Percentiles rank a stretch among this genome's conserved stretches.
Evolutionary conservation across 2,329 filamentous ascomycete species (phyloP).

Genomic region (Aspergillus pseudotamarii): DNA sequence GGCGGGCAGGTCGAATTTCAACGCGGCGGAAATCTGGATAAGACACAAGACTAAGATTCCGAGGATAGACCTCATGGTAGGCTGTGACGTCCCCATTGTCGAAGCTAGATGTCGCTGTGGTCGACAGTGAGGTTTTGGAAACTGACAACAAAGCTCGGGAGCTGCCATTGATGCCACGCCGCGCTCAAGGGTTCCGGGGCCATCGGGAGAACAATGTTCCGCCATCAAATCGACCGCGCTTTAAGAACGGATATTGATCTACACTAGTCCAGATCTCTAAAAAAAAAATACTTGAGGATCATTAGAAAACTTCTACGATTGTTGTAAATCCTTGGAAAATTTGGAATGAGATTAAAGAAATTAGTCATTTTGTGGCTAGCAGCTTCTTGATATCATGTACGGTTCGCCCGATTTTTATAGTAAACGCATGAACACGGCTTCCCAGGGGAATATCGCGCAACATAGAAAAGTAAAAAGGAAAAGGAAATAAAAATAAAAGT

Average conservation of each 20-base stretch:
- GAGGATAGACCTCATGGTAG: conserved; percentile 35
- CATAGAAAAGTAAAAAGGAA: background rate
- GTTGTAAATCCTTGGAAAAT: background rate
- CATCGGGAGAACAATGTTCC: conserved; percentile 35
- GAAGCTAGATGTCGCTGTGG: conserved; percentile 18
- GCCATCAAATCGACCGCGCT: conserved; percentile 12
- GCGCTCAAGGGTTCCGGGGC: conserved; percentile 28
- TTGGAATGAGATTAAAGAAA: background rate
- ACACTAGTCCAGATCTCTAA: background rate
- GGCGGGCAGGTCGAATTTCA: conserved; percentile 92
- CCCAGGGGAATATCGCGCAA: background rate
- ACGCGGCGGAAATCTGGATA: conserved; percentile 57
- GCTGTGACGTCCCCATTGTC: conserved; percentile 35
- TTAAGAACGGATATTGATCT: conserved; percentile 1
- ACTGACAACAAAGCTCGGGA: conserved; percentile 25
- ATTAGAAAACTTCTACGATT: background rate
- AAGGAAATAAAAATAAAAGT: background rate
- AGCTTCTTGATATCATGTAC: background rate
- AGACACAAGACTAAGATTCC: conserved; percentile 38
- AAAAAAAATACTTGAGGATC: background rate
- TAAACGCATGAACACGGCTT: background rate
- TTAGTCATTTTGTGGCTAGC: background rate
- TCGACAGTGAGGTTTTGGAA: conserved; percentile 20
- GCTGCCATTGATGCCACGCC: conserved; percentile 39
- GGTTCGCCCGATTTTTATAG: background rate